Conservation (phyloP, 192 early-diverging fungal species). For the Diversispora epigaea region DNA sequence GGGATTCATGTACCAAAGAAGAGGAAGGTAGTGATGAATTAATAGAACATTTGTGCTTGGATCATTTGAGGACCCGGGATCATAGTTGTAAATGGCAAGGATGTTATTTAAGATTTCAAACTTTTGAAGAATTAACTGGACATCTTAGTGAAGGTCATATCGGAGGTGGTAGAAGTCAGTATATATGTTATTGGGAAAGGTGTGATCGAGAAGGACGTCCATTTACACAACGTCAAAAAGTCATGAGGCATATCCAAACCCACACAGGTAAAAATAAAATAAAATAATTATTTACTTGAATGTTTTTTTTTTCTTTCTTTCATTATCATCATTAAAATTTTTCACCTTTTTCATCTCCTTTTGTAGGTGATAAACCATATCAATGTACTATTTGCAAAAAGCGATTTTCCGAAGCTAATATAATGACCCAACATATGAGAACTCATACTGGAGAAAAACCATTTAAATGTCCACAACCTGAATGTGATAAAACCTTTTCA, state of each 20-base stretch:
- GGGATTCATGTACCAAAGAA: constrained; percentile 59
- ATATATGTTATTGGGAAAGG: constrained; percentile 53
- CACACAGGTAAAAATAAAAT: constrained; percentile 52
- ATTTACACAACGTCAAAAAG: constrained; percentile 58
- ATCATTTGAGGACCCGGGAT: constrained; percentile 49
- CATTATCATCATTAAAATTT: neutral
- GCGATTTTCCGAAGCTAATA: constrained; percentile 76
- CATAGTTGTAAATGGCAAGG: constrained; percentile 72
- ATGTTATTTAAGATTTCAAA: constrained; percentile 59
- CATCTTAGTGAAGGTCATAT: constrained; percentile 68
- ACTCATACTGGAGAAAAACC: constrained; percentile 79
- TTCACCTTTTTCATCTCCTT: constrained; percentile 39
- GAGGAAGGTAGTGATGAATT: constrained; percentile 54
- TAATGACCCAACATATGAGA: constrained; percentile 77
- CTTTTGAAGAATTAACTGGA: constrained; percentile 61
- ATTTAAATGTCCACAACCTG: constrained; percentile 61
- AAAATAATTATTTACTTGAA: neutral
- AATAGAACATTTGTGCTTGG: constrained; percentile 59
- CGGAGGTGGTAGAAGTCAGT: constrained; percentile 57
- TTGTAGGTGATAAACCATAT: constrained; percentile 74
- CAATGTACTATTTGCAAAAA: constrained; percentile 73
- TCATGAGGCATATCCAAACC: constrained; percentile 82
- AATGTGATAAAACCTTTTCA: constrained; percentile 66
- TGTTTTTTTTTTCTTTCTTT: neutral
- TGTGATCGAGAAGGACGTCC: constrained; percentile 51